These are phyloP conservation scores for Hyphopichia wangnamkhiaoensis DNA, from an alignment of 1,139 yeast genomes.

Conservation along the genomic window DNA sequence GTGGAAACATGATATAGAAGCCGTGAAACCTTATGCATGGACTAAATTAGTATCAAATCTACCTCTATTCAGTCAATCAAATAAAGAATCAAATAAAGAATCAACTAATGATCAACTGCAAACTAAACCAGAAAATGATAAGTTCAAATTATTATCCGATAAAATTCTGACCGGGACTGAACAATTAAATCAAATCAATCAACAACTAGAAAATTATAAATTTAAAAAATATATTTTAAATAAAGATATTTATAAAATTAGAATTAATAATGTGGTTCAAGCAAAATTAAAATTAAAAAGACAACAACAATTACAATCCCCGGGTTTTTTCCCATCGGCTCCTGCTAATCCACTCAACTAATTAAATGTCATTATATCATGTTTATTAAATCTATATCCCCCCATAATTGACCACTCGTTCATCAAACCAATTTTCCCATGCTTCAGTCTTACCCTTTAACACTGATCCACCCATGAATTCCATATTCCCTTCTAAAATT, in stretches of 20 bases:
- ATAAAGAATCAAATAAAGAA: constrained; percentile 9
- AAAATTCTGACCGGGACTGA: constrained; percentile 25
- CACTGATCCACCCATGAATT: constrained; percentile 71
- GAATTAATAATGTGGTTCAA: constrained; percentile 46
- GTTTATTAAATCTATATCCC: constrained; percentile 5
- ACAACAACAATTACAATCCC: constrained; percentile 41
- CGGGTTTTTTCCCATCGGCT: constrained; percentile 56
- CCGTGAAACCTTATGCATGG: constrained; percentile 36
- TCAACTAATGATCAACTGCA: constrained; percentile 14
- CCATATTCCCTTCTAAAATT: constrained; percentile 72
- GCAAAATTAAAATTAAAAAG: constrained; percentile 40
- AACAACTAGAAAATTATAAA: constrained; percentile 24
- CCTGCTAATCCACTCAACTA: constrained; percentile 32
- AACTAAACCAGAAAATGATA: constrained; percentile 6
- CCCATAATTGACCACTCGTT: constrained; percentile 57
- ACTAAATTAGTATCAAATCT: constrained; percentile 17
- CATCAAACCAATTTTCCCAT: constrained; percentile 83
- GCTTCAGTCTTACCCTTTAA: constrained; percentile 50
- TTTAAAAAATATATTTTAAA: constrained; percentile 54
- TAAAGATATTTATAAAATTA: constrained; percentile 51
- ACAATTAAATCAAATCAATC: constrained; percentile 20
- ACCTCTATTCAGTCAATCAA: not conserved
- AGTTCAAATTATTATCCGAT: constrained; percentile 13
- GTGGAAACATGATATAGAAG: constrained; percentile 26
- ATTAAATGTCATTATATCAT: not conserved